Evolutionary conservation across 169 alveolate species (phyloP), one percentile per base, ranked within the genome.

Genomic region (Plasmodium knowlesi): DNA sequence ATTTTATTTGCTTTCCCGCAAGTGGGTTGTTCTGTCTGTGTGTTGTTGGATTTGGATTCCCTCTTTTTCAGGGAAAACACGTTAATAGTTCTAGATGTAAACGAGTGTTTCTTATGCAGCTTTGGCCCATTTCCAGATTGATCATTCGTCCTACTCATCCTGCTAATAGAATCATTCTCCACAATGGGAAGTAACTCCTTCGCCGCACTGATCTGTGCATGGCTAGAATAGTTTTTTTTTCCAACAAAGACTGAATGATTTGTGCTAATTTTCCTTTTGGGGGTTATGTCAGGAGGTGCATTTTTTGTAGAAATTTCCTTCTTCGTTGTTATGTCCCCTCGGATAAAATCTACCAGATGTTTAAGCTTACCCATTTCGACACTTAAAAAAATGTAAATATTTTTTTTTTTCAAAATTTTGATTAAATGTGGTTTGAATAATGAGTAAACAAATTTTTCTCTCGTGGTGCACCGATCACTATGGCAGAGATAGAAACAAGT

Each of bases 391-490:
- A 88, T 79, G 5, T n/a, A 14, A 37, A 79, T 88, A 41, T 88
- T 88, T 50, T 79, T 50, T 88, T 79, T 88, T 88, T 88, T 88
- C 43, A 88, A 79, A 25, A 54, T 50, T 79, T 88, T 76, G 2
- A 88, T 61, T n/a, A 88, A 10, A 16, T 79, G 30, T 1, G 94
- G 82, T 72, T 88, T 88, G 43, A 78, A 88, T 9, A 88, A 41
- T 14, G 94, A 88, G 50, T 88, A 88, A 1, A 79, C 54, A n/a
- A 88, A 88, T 78, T 88, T 88, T 34, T 88, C 88, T 88, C 71
- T 88, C 41, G 80, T 73, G n/a, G 16, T 54, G 12, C 72, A 54
- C 28, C 82, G 16, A 9, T 54, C 84, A 22, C 74, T n/a, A 28
- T 88, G 46, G 12, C 94, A 88, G 16, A 78, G n/a, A 46, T 34